Percentiles rank a stretch among this genome's conserved stretches.
These are phyloP conservation scores for Lactifluus hygrophoroides DNA, from an alignment of 768 basidiomycete genomes.

Conservation along the genomic window DNA sequence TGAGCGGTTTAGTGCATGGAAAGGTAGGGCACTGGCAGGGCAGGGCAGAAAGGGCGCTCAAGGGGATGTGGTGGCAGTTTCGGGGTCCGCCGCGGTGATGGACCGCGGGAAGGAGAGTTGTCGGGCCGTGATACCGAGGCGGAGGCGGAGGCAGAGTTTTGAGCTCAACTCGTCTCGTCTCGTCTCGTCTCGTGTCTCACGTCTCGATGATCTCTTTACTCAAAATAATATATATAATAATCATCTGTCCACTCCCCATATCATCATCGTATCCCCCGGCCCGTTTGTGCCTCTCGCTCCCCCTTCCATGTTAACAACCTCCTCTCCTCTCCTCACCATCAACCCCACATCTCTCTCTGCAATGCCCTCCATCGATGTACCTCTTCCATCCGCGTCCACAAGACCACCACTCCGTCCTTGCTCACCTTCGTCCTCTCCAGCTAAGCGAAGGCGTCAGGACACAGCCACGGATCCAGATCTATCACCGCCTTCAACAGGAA, in stretches of 20 bases:
- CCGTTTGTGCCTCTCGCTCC: background rate
- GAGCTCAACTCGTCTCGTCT: conserved; percentile 17
- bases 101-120: background rate
- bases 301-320: background rate
- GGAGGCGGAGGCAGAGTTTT: conserved; percentile 15
- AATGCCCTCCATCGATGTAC: background rate
- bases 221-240: conserved; percentile 8
- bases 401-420: background rate
- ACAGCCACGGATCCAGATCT: conserved; percentile 45
- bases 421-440: background rate
- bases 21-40: too few relatives aligned
- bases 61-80: background rate
- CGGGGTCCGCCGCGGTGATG: background rate
- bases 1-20: too few relatives aligned
- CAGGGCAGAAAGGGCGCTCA: background rate
- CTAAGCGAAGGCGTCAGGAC: conserved; percentile 41
- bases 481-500: conserved; percentile 39
- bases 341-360: conserved; percentile 6
- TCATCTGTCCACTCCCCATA: background rate
- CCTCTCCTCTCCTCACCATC: conserved; percentile 2
- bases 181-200: background rate
- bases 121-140: conserved; percentile 6
- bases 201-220: too few relatives aligned
- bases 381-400: background rate
- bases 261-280: background rate